These are phyloP conservation scores for Solanum bulbocastanum DNA, from an alignment of 257 asterid genomes.

Conservation along the genomic window DNA sequence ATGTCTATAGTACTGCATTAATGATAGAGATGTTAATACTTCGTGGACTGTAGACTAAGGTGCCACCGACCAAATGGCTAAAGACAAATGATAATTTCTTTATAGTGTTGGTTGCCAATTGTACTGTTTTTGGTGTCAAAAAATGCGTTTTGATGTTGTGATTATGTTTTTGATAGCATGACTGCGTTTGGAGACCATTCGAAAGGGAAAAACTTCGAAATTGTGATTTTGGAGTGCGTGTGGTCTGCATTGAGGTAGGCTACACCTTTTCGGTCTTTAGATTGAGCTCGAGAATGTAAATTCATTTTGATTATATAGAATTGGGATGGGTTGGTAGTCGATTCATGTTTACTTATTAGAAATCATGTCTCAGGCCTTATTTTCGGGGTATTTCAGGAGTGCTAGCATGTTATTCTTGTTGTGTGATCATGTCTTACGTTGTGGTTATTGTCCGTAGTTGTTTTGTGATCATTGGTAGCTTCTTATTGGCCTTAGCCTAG, in stretches of 20 bases:
- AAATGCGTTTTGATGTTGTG: not conserved
- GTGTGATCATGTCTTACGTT: not conserved
- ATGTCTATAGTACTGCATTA: not conserved
- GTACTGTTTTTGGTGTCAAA: not conserved
- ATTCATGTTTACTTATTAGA: not conserved
- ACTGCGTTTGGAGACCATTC: not conserved
- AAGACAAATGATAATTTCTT: too few relatives aligned
- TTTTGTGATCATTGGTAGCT: too few relatives aligned
- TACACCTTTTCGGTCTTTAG: not conserved
- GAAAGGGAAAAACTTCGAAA: not conserved
- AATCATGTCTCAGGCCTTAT: not conserved
- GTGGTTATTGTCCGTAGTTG: too few relatives aligned
- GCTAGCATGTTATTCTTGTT: not conserved
- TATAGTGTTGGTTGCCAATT: not conserved
- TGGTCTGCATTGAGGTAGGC: not conserved
- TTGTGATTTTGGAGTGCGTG: not conserved
- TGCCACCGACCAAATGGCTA: not conserved
- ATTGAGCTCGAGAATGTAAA: not conserved
- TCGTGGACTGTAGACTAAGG: not conserved
- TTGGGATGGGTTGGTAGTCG: not conserved
- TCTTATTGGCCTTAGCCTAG: too few relatives aligned
- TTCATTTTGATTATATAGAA: not conserved
- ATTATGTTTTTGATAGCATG: too few relatives aligned
- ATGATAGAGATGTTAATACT: not conserved
- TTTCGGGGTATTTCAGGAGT: not conserved